Evolutionary conservation across 1,284 basidiomycete species (phyloP).

Genomic region (Exobasidium rhododendri): DNA sequence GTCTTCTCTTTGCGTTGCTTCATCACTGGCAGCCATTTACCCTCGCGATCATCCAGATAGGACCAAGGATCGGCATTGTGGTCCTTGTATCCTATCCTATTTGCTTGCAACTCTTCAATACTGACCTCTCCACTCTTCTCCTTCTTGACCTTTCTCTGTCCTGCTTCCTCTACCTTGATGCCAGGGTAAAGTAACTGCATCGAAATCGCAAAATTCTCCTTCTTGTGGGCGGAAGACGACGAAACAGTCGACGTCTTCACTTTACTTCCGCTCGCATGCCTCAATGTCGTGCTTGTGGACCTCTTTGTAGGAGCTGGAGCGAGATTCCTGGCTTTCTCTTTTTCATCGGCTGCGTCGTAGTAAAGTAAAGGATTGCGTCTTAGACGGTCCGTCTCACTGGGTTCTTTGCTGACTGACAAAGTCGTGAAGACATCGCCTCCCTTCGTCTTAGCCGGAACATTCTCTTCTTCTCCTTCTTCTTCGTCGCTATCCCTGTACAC

Average conservation of each 20-base stretch:
- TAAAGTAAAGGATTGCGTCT: constrained; percentile 43
- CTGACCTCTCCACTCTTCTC: constrained; percentile 12
- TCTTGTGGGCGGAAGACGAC: constrained; percentile 15
- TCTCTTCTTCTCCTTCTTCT: constrained; percentile 57
- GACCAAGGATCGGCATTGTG: constrained; percentile 38
- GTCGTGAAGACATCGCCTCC: constrained; percentile 22
- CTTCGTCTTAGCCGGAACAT: constrained; percentile 7
- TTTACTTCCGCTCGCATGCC: constrained; percentile 4
- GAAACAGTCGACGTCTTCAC: neutral
- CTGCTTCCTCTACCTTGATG: constrained; percentile 40
- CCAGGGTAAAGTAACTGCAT: constrained; percentile 42
- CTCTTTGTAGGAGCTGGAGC: neutral
- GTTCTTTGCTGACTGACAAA: constrained; percentile 16
- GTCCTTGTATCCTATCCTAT: neutral
- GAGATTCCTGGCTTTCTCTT: neutral
- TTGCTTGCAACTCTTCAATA: constrained; percentile 1
- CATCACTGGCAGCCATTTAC: constrained; percentile 38
- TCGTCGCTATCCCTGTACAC: constrained; percentile 56
- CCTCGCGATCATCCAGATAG: constrained; percentile 33
- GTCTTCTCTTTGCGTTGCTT: constrained; percentile 2
- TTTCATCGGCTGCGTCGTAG: constrained; percentile 14
- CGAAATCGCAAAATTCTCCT: constrained; percentile 42
- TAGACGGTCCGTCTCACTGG: constrained; percentile 39
- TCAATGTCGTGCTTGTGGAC: neutral
- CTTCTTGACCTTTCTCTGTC: constrained; percentile 15